Evolutionary conservation across 176 grass and related monocot species (phyloP).

Genomic region (Oryza officinalis): DNA sequence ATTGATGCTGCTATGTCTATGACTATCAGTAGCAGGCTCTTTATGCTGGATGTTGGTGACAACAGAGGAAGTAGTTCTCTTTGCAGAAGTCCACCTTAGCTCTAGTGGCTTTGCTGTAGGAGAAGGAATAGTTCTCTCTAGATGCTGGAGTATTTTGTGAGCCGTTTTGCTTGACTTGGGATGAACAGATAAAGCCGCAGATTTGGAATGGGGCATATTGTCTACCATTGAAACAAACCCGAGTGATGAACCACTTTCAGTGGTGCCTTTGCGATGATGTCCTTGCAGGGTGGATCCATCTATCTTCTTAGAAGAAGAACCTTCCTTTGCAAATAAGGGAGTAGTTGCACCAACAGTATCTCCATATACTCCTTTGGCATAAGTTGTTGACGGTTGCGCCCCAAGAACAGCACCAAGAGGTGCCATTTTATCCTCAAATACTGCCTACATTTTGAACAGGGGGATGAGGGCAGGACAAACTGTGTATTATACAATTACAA

Average conservation of each 20-base stretch:
- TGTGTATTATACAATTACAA: not conserved
- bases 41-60: constrained; percentile 33
- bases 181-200: constrained; percentile 50
- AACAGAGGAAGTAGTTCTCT: constrained; percentile 24
- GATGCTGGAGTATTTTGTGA: constrained; percentile 69
- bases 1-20: constrained; percentile 5
- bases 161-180: constrained; percentile 65
- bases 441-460: constrained; percentile 32
- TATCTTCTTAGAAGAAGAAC: constrained; percentile 9
- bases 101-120: constrained; percentile 50
- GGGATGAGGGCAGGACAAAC: constrained; percentile 21
- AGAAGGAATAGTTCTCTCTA: constrained; percentile 62
- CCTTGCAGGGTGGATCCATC: constrained; percentile 24
- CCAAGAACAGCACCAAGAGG: constrained; percentile 12
- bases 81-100: constrained; percentile 34
- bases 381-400: constrained; percentile 36
- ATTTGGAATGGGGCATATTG: constrained; percentile 34
- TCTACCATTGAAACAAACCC: constrained; percentile 29
- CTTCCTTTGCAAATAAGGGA: constrained; percentile 20
- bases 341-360: constrained; percentile 24
- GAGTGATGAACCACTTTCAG: constrained; percentile 21
- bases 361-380: constrained; percentile 18
- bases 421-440: constrained; percentile 32
- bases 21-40: constrained; percentile 14
- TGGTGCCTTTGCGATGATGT: constrained; percentile 34